Evolutionary conservation across 2,329 filamentous ascomycete species (phyloP).

Genomic region (Botrytis aclada): DNA sequence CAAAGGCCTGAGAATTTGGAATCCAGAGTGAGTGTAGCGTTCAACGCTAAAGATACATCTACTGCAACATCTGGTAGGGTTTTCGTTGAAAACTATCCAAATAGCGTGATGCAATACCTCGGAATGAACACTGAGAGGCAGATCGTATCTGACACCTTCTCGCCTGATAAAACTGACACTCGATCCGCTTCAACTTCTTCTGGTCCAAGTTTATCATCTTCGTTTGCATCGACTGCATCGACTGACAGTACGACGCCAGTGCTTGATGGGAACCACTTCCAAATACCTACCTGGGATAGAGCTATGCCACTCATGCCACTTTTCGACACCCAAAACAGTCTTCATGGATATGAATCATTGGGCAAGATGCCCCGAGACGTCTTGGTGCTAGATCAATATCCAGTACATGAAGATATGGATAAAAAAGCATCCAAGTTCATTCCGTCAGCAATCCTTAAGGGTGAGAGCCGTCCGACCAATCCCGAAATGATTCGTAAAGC

Average conservation of each 20-base stretch:
- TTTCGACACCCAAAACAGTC: neutral
- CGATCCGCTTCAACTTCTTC: neutral
- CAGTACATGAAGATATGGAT: neutral
- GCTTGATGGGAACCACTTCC: neutral
- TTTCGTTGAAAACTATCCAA: neutral
- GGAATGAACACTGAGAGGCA: neutral
- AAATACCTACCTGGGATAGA: neutral
- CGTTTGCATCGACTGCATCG: neutral
- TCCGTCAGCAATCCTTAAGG: constrained; percentile 12
- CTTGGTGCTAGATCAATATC: neutral
- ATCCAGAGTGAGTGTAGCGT: no score
- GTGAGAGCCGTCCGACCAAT: neutral
- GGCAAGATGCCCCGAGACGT: neutral
- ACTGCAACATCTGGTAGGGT: neutral
- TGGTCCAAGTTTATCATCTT: neutral
- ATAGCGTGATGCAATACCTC: neutral
- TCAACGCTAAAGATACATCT: neutral
- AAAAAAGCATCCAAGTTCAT: neutral
- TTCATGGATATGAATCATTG: neutral
- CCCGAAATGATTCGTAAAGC: constrained; percentile 6
- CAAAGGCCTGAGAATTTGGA: neutral
- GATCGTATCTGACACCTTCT: no score
- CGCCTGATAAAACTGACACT: neutral
- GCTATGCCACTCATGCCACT: neutral
- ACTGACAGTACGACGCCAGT: neutral